Conservation (phyloP, 1,284 basidiomycete genomes). For the Fomes fomentarius region DNA sequence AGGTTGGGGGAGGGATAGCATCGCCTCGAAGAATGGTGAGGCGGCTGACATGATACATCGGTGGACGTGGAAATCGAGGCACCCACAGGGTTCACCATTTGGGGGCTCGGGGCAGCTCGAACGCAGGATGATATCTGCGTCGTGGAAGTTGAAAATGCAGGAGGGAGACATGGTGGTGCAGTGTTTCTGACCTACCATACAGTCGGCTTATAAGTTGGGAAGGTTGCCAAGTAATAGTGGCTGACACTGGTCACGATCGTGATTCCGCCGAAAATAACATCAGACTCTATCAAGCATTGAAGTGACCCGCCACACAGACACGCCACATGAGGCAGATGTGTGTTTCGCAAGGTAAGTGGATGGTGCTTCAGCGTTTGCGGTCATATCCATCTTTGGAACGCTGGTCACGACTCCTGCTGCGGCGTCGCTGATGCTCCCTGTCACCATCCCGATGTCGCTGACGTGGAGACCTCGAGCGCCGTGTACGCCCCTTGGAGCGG, state of each 20-base stretch:
- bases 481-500: conserved; percentile 23
- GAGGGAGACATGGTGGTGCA: conserved; percentile 25
- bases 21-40: conserved; percentile 68
- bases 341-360: too few species aligned
- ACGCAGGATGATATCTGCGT: conserved; percentile 60
- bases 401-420: conserved; percentile 27
- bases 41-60: conserved; percentile 60
- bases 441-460: conserved; percentile 28
- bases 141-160: conserved; percentile 45
- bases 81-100: conserved; percentile 9
- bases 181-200: neutral
- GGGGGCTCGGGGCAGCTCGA: conserved; percentile 32
- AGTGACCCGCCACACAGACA: too few species aligned
- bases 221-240: neutral
- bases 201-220: neutral
- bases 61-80: conserved; percentile 62
- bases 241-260: neutral
- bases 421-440: conserved; percentile 29
- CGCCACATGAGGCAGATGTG: too few species aligned
- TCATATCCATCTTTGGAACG: conserved; percentile 21
- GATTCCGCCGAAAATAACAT: neutral
- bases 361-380: conserved; percentile 22
- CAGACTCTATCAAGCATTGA: too few species aligned
- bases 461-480: conserved; percentile 26
- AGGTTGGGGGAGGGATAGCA: conserved; percentile 68